Evolutionary conservation across 2,329 filamentous ascomycete genomes (phyloP), one percentile per base, ranked within the genome.

Genomic region (Dothideomycetes sp.): DNA sequence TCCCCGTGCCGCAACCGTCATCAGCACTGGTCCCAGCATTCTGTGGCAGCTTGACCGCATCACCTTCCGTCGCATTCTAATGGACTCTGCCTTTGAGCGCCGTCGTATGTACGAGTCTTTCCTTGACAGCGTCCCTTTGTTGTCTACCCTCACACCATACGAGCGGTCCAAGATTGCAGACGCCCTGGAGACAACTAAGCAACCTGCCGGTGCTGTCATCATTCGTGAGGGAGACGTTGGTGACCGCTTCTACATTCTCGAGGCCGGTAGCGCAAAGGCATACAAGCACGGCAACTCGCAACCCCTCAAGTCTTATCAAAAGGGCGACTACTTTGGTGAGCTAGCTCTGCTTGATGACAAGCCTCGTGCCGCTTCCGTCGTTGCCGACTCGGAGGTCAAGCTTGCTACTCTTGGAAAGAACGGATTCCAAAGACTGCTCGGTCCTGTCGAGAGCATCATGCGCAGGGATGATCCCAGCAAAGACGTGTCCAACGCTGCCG

Each of bases 91-190:
- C 3, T 96, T 95, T 67, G 85, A 93, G 52, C 84, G 89, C 41
- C 81, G 91, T 52, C 84, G 89, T 54, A 89, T 96, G 80, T 96
- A 96, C 63, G 91, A 98, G 65, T 85, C 79, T 51, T 96, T 98
- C 69, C 72, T 98, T 16, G 88, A 94, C 59, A 87, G 94, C 58
- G 91, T 96, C 2, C 85, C 86, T 0, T 72, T 96, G 19, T 75
- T 98, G 18, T 73, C 81, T 3, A 80, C 77, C 16, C 73, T 98
- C 41, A 94, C 88, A 33, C 74, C 84, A 0, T 96, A 96, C 61
- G 91, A 98, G 65, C 81, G 91, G 43, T 86, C 85, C 55, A 98
- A 98, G 70, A 95, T 98, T 59, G 89, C 91, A 45, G 91, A 96
- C 63, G 89, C 91, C 2, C 71, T 98, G 41, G 88, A 96, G 60